These are phyloP conservation scores for Trypanosoma caninum DNA, from an alignment of 208 protist species.

Conservation along the genomic window DNA sequence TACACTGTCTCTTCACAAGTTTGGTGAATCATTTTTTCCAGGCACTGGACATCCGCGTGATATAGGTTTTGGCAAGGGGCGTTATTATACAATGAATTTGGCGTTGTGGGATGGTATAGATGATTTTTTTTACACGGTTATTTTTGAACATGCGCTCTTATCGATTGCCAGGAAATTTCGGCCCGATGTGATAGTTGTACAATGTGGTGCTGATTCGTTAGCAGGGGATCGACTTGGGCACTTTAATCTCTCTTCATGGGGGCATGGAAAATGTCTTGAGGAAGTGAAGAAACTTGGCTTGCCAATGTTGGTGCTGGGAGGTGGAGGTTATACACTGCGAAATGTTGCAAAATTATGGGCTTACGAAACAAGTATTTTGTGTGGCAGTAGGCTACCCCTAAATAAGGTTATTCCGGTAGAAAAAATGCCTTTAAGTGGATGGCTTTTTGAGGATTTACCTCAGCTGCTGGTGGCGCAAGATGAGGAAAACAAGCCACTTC, in stretches of 20 bases:
- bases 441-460: slow-evolving; percentile 78
- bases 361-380: slow-evolving; percentile 88
- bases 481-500: slow-evolving; percentile 57
- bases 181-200: slow-evolving; percentile 97
- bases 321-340: slow-evolving; percentile 99
- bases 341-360: slow-evolving; percentile 99
- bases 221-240: slow-evolving; percentile 96
- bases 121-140: slow-evolving; percentile 85
- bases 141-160: slow-evolving; percentile 74
- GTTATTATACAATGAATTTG: slow-evolving; percentile 88
- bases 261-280: slow-evolving; percentile 94
- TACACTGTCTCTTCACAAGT: slow-evolving; percentile 99
- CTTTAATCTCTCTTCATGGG: slow-evolving; percentile 91
- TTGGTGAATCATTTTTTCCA: slow-evolving; percentile 98
- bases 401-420: slow-evolving; percentile 62
- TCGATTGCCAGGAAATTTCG: slow-evolving; percentile 47
- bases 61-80: slow-evolving; percentile 71
- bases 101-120: slow-evolving; percentile 87
- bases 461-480: slow-evolving; percentile 74
- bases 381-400: slow-evolving; percentile 57
- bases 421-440: slow-evolving; percentile 71
- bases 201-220: slow-evolving; percentile 99
- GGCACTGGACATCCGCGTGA: slow-evolving; percentile 93
- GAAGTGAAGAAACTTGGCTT: slow-evolving; percentile 92
- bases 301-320: slow-evolving; percentile 97